Evolutionary conservation across 208 protist species (phyloP), one percentile per base, ranked within the genome.

Genomic region (Leptomonas seymouri): DNA sequence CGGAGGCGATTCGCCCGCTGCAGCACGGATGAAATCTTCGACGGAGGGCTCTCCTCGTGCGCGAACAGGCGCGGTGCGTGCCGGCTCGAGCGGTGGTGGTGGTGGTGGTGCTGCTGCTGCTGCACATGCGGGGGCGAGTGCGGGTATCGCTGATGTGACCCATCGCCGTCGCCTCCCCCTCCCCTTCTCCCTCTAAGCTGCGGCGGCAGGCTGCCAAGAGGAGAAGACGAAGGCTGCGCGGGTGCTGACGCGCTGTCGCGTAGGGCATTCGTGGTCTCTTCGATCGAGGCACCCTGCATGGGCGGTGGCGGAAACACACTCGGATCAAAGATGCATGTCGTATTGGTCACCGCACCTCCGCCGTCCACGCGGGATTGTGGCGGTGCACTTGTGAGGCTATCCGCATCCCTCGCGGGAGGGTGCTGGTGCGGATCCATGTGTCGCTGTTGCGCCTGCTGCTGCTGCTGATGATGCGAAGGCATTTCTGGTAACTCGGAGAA

Each of bases 261-360:
- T 30, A 54, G 59, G 1, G 44, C 39, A 2, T 5, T 5, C 15
- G 31, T 20, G 59, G 53, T 15, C 6, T 55, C 59, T 2, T 27
- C 8, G n/a, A 55, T 30, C 3, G 30, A 27, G 59, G 41, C 31
- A 11, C 46, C 36, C 36, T 57, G 28, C 61, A 67, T 67, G 4
- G 61, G 61, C 2, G 61, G 61, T 23, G 59, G 59, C 27, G 61
- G 61, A 30, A 72, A 64, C 30, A 49, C 55, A 46, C 48, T 63
- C n/a, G 58, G 56, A 51, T 78, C 58, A 21, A 78, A 78, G 11
- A 78, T 55, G 18, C 64, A 51, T 3, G 73, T 78, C 18, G 54
- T 53, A 54, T 78, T 78, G 18, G 65, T 69, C 48, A 72, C 46
- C n/a, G 31, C 18, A n/a, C 51, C 66, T 21, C 3, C n/a, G 65